A percentile compares a stretch with the other conserved stretches of the same genome.
These are phyloP conservation scores for Tricholoma sp. DNA, from an alignment of 768 basidiomycete genomes.

Conservation along the genomic window DNA sequence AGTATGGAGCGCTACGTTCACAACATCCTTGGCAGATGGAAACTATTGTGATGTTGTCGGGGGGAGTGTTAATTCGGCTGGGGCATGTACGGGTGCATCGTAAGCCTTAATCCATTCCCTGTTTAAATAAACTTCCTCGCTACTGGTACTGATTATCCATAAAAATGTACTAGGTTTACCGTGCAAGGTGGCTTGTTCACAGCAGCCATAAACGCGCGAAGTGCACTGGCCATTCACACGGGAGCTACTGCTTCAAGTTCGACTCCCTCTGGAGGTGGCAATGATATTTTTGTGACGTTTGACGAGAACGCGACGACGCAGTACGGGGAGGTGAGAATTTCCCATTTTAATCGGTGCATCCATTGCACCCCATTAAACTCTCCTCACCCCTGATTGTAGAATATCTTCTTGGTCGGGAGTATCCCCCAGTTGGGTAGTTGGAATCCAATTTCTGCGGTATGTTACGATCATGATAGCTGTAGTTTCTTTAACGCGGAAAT, in stretches of 20 bases:
- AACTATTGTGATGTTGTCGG: constrained; percentile 62
- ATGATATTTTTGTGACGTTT: constrained; percentile 38
- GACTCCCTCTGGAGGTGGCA: too few relatives aligned
- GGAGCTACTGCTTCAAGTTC: constrained; percentile 29
- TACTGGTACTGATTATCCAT: not conserved
- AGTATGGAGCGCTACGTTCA: constrained; percentile 51
- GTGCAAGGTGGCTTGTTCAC: constrained; percentile 47
- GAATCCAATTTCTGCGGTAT: constrained; percentile 42
- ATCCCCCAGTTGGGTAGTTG: constrained; percentile 51
- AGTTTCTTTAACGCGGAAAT: not conserved
- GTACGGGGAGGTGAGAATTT: constrained; percentile 44
- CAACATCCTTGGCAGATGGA: constrained; percentile 52
- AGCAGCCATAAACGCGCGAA: constrained; percentile 44
- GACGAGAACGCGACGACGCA: constrained; percentile 51
- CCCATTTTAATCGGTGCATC: too few relatives aligned
- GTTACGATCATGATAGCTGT: constrained; percentile 8
- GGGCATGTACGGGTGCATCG: constrained; percentile 47
- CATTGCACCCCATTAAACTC: too few relatives aligned
- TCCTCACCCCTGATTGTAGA: constrained; percentile 28
- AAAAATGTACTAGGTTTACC: constrained; percentile 33
- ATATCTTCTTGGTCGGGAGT: constrained; percentile 56
- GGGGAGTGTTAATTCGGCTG: constrained; percentile 31
- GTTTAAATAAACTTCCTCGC: not conserved
- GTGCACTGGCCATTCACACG: constrained; percentile 53
- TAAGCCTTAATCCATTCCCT: constrained; percentile 22